These are phyloP conservation scores for Cladosporium halotolerans DNA, from an alignment of 2,329 filamentous ascomycete species.

Conservation along the genomic window DNA sequence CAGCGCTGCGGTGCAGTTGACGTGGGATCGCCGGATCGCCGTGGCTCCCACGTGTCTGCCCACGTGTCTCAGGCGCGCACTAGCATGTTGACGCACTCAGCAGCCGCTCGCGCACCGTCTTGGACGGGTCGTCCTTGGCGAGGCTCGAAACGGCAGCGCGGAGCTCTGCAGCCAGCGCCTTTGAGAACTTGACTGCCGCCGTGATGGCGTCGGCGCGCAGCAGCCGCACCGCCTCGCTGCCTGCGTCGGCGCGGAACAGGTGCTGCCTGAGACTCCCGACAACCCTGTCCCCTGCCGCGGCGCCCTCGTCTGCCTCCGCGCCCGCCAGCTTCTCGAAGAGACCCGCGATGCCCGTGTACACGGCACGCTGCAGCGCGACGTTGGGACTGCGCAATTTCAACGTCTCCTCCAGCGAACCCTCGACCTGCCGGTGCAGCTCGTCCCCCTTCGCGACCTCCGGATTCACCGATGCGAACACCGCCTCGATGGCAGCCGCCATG, in stretches of 20 bases:
- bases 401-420: neutral
- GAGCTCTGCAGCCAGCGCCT: conserved; percentile 14
- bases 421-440: conserved; percentile 10
- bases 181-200: conserved; percentile 17
- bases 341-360: conserved; percentile 19
- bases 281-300: conserved; percentile 2
- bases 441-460: conserved; percentile 16
- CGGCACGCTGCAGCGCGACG: conserved; percentile 2
- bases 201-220: conserved; percentile 24
- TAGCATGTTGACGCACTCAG: conserved; percentile 6
- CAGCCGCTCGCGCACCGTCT: conserved; percentile 17
- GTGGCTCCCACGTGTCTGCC: neutral
- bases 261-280: conserved; percentile 18
- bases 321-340: conserved; percentile 14
- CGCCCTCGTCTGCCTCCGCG: neutral
- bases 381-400: conserved; percentile 3
- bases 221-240: conserved; percentile 25
- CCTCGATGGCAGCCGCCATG: conserved; percentile 25
- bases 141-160: conserved; percentile 14
- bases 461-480: conserved; percentile 27
- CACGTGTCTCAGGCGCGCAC: neutral
- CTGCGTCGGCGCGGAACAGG: conserved; percentile 22
- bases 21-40: conserved; percentile 7
- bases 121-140: conserved; percentile 15
- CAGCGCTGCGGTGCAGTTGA: neutral